Base-by-base conservation (phyloP, 768 basidiomycete species). In the Candolleomyces eurysporus region DNA sequence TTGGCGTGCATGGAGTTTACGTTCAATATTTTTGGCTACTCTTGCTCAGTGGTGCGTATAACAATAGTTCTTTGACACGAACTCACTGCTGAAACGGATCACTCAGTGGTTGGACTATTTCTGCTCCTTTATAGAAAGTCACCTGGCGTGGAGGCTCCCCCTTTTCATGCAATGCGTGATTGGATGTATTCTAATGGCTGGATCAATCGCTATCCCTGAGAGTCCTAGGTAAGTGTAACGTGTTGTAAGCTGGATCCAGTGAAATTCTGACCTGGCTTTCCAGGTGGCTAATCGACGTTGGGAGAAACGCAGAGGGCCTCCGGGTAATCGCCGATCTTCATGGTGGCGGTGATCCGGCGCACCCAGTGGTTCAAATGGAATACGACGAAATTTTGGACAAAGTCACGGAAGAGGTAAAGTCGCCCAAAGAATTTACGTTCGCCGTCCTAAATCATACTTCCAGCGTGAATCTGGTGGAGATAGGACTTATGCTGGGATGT, bases 1-100 rank as follows among this genome's bases (percentile, higher is more conserved):
- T 79, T 97, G 46, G 96, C 94, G 2, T 95, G 93, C 68, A 94
- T 97, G 84, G 95, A 97, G 69, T 97, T 97, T 71, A 96, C 95
- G 3, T 89, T 90, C 63, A 96, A 96, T 69, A 88, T 97, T 67
- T 77, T 92, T 50, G 96, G 96, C 56, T 98, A 98, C 71, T 89
- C 93, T 10, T 83, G 85, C 53, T 94, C 91, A 17, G 93, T 96
- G 65, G 93, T 94, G 77, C 63, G 91, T 78, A 14, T 32, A 22
- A 16, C 42, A 42, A 13, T 21, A 57, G 46, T 32, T 57, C 13
- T 57, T n/a, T 45, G 19, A 43, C 13, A 26, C 26, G 36, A 36
- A 3, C 21, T 21, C 58, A 14, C 16, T 9, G 14, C 62, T 42
- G 59, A 60, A 5, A 68, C 30, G 52, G 21, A 5, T 39, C 50